A percentile compares a stretch with the other conserved stretches of the same genome.
These are phyloP conservation scores for Fusarium xyrophilum DNA, from an alignment of 2,329 filamentous ascomycete species.

Conservation along the genomic window DNA sequence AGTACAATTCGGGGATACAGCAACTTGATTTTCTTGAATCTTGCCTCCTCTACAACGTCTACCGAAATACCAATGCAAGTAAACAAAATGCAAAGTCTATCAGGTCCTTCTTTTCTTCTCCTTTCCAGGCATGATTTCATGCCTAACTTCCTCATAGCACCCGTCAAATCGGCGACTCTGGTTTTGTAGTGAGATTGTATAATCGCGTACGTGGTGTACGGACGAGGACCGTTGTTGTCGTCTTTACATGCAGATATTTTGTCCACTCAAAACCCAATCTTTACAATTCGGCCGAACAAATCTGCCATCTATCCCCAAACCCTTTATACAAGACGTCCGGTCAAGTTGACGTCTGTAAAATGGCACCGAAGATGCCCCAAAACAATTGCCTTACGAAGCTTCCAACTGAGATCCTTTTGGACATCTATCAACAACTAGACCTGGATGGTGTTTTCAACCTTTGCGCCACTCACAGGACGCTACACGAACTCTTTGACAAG, in stretches of 20 bases:
- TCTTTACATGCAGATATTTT: conserved; percentile 3
- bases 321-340: not conserved
- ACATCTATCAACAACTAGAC: conserved; percentile 56
- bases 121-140: not conserved
- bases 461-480: conserved; percentile 47
- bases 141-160: conserved; percentile 8
- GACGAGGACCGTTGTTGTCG: not conserved
- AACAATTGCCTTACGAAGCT: conserved; percentile 41
- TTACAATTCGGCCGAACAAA: not conserved
- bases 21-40: not conserved
- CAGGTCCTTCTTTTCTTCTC: conserved; percentile 3
- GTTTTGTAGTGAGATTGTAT: conserved; percentile 10
- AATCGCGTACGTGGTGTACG: conserved; percentile 2
- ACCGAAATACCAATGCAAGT: not conserved
- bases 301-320: not conserved
- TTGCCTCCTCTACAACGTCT: not conserved
- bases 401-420: conserved; percentile 57
- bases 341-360: conserved; percentile 1
- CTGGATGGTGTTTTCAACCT: conserved; percentile 51
- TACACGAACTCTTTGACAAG: conserved; percentile 51
- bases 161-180: conserved; percentile 6
- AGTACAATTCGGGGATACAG: not conserved
- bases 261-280: not conserved
- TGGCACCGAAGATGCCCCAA: conserved; percentile 28
- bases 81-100: conserved; percentile 31